Evolutionary conservation across 768 basidiomycete genomes (phyloP), one percentile per base, ranked within the genome.

Genomic region (Boletus rex-veris): DNA sequence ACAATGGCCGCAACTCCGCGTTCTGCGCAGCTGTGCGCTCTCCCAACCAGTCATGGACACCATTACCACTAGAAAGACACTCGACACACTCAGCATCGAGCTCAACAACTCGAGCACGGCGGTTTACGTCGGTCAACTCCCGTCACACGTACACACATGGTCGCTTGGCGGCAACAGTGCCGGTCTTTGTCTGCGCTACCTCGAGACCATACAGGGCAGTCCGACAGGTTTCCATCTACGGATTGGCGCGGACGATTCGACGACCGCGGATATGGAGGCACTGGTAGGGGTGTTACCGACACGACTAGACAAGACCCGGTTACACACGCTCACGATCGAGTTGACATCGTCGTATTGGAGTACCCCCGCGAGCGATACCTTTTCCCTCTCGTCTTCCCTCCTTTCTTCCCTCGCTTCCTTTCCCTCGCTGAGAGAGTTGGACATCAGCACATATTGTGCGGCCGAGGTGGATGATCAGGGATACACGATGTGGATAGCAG

Each of bases 321-420:
- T 67, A 1, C 55, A 16, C 11, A n/a, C 47, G 16, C 53, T 67
- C 44, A 52, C 49, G 5, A 33, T 65, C 48, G 61, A 67, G 37
- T 48, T 67, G 40, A 68, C 63, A 3, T 69, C 64, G 12, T 66
- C 66, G 1, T 68, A 68, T 37, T 68, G 66, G 64, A 60, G 55
- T 16, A 55, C 60, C 3, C 60, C 62, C 0, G 53, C 61, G 4
- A 61, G 57, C 50, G 64, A 68, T 28, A 54, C 64, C 5, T 66
- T 66, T 45, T 40, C 43, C 1, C 66, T 68, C 28, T 57, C 62
- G 0, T 14, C 57, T 2, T 14, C 54, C 10, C 19, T 66, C 16
- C 33, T 68, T 0, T 35, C 52, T 5, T 54, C 64, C 7, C 33
- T 68, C 9, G 31, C 57, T 0, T 48, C 40, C 1, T 68, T 68